These are phyloP conservation scores for Xylaria curta DNA, from an alignment of 495 filamentous ascomycete species.

Conservation along the genomic window DNA sequence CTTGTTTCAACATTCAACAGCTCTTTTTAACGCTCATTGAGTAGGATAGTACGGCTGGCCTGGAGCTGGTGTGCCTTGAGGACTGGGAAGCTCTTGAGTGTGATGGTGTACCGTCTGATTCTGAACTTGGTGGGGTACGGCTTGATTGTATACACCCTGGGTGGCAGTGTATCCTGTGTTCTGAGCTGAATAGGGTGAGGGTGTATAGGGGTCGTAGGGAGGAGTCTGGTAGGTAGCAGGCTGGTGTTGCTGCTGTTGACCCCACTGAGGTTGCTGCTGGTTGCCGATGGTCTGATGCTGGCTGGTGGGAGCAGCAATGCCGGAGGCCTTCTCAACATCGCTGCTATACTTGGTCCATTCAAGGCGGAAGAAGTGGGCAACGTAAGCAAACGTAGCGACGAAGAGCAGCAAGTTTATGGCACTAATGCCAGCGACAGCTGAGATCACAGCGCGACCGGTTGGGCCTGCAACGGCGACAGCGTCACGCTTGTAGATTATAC, in stretches of 20 bases:
- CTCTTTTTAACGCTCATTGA: constrained; percentile 13
- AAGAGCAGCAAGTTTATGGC: constrained; percentile 54
- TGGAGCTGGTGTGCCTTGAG: constrained; percentile 28
- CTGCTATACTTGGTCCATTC: constrained; percentile 31
- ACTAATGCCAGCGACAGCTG: constrained; percentile 51
- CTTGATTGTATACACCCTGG: constrained; percentile 27
- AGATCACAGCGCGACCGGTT: constrained; percentile 42
- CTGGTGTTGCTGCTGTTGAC: constrained; percentile 36
- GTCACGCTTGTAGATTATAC: constrained; percentile 38
- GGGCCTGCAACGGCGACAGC: constrained; percentile 32
- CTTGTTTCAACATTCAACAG: neutral
- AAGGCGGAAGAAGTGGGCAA: constrained; percentile 50
- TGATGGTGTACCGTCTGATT: constrained; percentile 8
- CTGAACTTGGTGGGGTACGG: constrained; percentile 2
- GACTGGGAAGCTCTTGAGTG: constrained; percentile 19
- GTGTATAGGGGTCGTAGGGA: constrained; percentile 34
- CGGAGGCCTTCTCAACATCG: constrained; percentile 46
- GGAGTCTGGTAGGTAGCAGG: constrained; percentile 27
- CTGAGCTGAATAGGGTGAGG: constrained; percentile 30
- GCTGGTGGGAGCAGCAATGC: constrained; percentile 15
- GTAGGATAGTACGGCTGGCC: constrained; percentile 33
- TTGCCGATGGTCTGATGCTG: constrained; percentile 3
- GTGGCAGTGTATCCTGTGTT: constrained; percentile 32
- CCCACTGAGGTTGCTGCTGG: constrained; percentile 31
- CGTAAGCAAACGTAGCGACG: constrained; percentile 50